Percentiles rank a stretch among this genome's conserved stretches.
These are phyloP conservation scores for Silene uniflora DNA, from an alignment of 148 eudicot species.

Conservation along the genomic window DNA sequence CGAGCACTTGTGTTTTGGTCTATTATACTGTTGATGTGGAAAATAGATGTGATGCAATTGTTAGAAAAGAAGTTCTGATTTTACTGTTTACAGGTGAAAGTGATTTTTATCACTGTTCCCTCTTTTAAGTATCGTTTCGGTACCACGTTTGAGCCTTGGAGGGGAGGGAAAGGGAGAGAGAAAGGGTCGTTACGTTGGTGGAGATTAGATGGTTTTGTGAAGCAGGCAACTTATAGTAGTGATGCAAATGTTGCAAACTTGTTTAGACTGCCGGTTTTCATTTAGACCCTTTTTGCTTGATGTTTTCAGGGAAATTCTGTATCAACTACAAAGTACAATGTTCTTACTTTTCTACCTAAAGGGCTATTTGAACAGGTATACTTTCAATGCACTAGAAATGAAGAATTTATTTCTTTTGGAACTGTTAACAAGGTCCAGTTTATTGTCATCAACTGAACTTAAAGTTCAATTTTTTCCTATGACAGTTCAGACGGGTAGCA, in stretches of 20 bases:
- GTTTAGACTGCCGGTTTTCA: not conserved
- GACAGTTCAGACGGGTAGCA: slow-evolving; percentile 92
- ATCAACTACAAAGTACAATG: slow-evolving; percentile 79
- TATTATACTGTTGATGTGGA: not conserved
- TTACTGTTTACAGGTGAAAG: not conserved
- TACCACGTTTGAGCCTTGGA: too few species aligned
- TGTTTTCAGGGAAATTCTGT: slow-evolving; percentile 74
- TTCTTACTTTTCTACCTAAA: slow-evolving; percentile 74
- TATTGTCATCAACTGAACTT: slow-evolving; percentile 13
- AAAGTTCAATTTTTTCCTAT: slow-evolving; percentile 18
- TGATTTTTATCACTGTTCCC: not conserved
- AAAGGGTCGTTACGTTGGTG: not conserved
- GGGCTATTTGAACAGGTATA: slow-evolving; percentile 89
- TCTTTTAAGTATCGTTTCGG: not conserved
- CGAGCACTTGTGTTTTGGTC: not conserved
- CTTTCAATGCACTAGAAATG: not conserved
- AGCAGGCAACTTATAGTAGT: not conserved
- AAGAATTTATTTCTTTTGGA: not conserved
- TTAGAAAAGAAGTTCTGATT: not conserved
- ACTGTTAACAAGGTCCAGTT: slow-evolving; percentile 4
- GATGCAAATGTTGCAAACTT: not conserved
- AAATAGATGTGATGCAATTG: not conserved
- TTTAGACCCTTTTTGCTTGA: slow-evolving; percentile 22
- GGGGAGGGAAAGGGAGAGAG: not conserved
- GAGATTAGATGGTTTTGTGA: not conserved